These are phyloP conservation scores for Botryotinia calthae DNA, from an alignment of 2,329 filamentous ascomycete species.

Conservation along the genomic window DNA sequence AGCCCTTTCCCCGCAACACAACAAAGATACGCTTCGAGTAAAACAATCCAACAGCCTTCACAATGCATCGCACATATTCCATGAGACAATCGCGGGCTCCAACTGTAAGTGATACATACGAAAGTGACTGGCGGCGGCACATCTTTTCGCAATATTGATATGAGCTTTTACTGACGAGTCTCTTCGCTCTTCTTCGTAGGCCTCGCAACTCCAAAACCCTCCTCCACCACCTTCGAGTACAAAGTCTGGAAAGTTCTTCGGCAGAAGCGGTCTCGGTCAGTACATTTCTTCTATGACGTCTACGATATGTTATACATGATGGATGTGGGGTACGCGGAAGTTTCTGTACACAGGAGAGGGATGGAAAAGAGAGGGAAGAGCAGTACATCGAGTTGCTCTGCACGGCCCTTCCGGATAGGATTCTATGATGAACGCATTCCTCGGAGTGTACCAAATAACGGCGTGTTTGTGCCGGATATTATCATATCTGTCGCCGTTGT, in stretches of 20 bases:
- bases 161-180: slow-evolving; percentile 21
- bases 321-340: background rate
- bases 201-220: slow-evolving; percentile 75
- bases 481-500: background rate
- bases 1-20: background rate
- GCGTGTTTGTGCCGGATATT: background rate
- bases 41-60: slow-evolving; percentile 27
- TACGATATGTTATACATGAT: background rate
- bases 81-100: slow-evolving; percentile 97
- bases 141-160: background rate
- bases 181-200: slow-evolving; percentile 24
- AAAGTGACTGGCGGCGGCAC: background rate
- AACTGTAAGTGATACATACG: slow-evolving; percentile 63
- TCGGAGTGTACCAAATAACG: background rate
- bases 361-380: no score
- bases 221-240: slow-evolving; percentile 89
- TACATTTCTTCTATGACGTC: slow-evolving; percentile 37
- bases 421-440: background rate
- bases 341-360: background rate
- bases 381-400: background rate
- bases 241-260: slow-evolving; percentile 87
- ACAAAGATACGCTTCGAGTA: background rate
- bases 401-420: background rate
- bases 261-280: slow-evolving; percentile 76
- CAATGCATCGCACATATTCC: slow-evolving; percentile 97